A percentile compares a stretch with the other conserved stretches of the same genome.
phyloP scores from a whole-genome alignment of 2,329 filamentous ascomycete species.

The Diaporthe ampelina region DNA sequence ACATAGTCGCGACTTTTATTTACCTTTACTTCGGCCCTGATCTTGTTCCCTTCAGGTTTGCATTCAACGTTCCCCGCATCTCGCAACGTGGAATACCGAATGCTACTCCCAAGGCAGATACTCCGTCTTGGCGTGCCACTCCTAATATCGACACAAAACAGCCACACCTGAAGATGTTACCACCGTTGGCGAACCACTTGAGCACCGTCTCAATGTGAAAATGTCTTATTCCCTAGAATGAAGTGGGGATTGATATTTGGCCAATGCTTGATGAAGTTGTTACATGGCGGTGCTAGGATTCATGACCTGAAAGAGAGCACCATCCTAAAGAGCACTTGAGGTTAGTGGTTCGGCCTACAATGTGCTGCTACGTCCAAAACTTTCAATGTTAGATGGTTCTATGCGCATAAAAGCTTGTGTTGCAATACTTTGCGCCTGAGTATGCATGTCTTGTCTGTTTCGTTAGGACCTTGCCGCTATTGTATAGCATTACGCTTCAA shows the following conservation, averaged over 20 bases:
- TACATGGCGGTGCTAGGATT: no score
- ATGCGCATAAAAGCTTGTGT: no score
- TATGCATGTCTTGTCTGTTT: neutral
- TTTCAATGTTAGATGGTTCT: no score
- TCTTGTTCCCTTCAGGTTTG: no score
- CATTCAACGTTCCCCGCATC: neutral
- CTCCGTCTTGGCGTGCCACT: neutral
- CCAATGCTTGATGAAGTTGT: no score
- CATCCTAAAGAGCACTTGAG: no score
- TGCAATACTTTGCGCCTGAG: neutral
- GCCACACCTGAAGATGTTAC: neutral
- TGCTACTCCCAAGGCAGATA: neutral
- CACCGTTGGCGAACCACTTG: neutral
- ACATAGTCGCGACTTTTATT: neutral
- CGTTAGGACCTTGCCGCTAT: neutral
- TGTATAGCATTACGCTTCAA: neutral
- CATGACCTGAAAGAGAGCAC: no score
- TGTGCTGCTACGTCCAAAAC: no score
- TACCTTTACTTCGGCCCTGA: neutral
- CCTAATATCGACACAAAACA: neutral
- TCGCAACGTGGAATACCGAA: neutral
- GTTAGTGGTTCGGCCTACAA: no score
- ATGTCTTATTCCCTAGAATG: neutral
- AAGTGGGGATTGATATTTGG: neutral
- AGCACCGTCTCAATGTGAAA: no score